Percentiles rank a stretch among this genome's conserved stretches.
phyloP scores from a whole-genome alignment of 2,329 filamentous ascomycete species.

The Cyphellophora attinorum region DNA sequence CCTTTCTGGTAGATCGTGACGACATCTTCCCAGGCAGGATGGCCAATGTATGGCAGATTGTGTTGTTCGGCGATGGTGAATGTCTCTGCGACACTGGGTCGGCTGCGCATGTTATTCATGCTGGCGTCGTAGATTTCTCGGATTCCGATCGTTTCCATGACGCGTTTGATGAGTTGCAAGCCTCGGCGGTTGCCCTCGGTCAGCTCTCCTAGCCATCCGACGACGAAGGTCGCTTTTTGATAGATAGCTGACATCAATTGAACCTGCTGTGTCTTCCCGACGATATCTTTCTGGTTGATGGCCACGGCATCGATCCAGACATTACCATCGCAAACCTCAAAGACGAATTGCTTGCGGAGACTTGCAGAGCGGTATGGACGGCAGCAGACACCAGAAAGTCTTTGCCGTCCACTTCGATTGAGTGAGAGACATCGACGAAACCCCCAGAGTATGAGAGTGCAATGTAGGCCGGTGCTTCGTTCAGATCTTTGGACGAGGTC shows the following conservation, averaged over 20 bases:
- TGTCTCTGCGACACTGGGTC: background rate
- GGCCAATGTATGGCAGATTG: background rate
- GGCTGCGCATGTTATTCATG: background rate
- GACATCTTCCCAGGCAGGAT: background rate
- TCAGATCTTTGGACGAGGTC: background rate
- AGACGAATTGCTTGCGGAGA: background rate
- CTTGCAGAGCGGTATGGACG: background rate
- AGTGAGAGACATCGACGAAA: background rate
- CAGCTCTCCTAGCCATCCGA: background rate
- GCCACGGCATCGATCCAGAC: constrained; percentile 35
- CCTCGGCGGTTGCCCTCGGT: background rate
- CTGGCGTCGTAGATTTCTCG: background rate
- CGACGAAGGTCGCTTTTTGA: background rate
- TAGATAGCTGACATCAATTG: constrained; percentile 37
- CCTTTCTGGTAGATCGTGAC: background rate
- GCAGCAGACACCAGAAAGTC: background rate
- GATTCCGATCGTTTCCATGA: background rate
- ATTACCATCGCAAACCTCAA: background rate
- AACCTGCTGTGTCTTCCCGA: constrained; percentile 35
- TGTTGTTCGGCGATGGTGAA: background rate
- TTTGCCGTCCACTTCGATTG: background rate
- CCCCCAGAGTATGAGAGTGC: background rate
- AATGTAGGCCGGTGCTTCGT: background rate
- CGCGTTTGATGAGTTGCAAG: background rate
- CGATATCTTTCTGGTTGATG: constrained; percentile 18